Evolutionary conservation across 768 basidiomycete species (phyloP), one percentile per base, ranked within the genome.

Genomic region (Pleurotus pulmonarius): DNA sequence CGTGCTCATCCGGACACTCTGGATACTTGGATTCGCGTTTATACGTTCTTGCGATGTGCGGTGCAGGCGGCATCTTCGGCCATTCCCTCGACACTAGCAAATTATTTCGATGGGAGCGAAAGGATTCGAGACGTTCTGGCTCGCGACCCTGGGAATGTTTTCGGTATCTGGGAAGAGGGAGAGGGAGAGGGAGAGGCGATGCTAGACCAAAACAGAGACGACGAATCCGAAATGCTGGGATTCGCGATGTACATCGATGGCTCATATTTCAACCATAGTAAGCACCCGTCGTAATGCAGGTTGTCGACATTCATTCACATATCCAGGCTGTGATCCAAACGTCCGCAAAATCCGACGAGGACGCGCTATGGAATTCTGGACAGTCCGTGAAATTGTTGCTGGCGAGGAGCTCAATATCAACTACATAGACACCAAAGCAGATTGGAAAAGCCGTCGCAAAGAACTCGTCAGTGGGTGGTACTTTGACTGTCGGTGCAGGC

Each of bases 221-320:
- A 53, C 7, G 51, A 53, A 41, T 16, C n/a, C 25, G 83, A 85
- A 67, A 83, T 86, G 85, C 64, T 87, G 16, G 86, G 86, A 20
- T 88, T 83, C 79, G 83, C 78, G 4, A 73, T 86, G 59, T 87
- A 83, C 67, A 67, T 78, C 5, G 77, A 76, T 48, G 83, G 78
- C 0, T 85, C 85, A 16, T 86, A 82, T 67, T 88, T 87, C 64
- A 88, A 88, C 60, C 86, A 88, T 63, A 76, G 87, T 86, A 40
- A 47, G 75, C 69, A 37, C 4, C 22, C 3, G 29, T 25, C 46
- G 22, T 11, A 44, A 16, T 41, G 22, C 15, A 47, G 38, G 29
- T 11, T 34, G 8, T 34, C 3, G 29, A 34, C 25, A 18, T 48
- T 46, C 25, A 16, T 25, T 39, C 16, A 16, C 18, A 24, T 53